phyloP scores from a whole-genome alignment of 1,284 basidiomycete species.

The Abortiporus biennis region DNA sequence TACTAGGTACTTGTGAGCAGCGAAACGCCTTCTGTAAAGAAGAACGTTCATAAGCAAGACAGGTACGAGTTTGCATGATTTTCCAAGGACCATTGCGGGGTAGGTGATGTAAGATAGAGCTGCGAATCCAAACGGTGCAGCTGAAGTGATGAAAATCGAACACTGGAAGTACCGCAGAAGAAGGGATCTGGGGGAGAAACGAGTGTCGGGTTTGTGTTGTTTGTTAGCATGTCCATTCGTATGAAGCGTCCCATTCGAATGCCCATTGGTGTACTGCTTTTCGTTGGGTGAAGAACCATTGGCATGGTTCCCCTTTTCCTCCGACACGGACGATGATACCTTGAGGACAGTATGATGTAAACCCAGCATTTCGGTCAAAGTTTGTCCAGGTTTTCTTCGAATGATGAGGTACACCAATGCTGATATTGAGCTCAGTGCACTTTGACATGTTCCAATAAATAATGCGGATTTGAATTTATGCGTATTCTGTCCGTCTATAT shows the following conservation, averaged over 20 bases:
- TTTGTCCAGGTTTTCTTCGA: conserved; percentile 48
- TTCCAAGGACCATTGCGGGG: conserved; percentile 97
- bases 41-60: conserved; percentile 95
- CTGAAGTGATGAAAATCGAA: conserved; percentile 83
- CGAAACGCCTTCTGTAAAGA: conserved; percentile 85
- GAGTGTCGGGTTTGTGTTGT: conserved; percentile 28
- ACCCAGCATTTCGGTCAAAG: conserved; percentile 52
- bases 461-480: conserved; percentile 86
- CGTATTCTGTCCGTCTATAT: conserved; percentile 52
- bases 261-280: conserved; percentile 10
- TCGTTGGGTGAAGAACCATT: too few relatives aligned
- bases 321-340: conserved; percentile 5
- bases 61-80: conserved; percentile 97
- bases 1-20: conserved; percentile 91
- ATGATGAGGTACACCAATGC: conserved; percentile 79
- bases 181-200: conserved; percentile 45
- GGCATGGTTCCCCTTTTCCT: conserved; percentile 11
- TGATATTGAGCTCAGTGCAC: conserved; percentile 72
- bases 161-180: conserved; percentile 77
- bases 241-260: conserved; percentile 11
- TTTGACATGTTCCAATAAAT: conserved; percentile 86
- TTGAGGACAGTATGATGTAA: conserved; percentile 27
- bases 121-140: conserved; percentile 93
- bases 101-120: conserved; percentile 95
- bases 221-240: conserved; percentile 21